Evolutionary conservation across 257 asterid species (phyloP), one percentile per base, ranked within the genome.

Genomic region (Nicotiana undulata): DNA sequence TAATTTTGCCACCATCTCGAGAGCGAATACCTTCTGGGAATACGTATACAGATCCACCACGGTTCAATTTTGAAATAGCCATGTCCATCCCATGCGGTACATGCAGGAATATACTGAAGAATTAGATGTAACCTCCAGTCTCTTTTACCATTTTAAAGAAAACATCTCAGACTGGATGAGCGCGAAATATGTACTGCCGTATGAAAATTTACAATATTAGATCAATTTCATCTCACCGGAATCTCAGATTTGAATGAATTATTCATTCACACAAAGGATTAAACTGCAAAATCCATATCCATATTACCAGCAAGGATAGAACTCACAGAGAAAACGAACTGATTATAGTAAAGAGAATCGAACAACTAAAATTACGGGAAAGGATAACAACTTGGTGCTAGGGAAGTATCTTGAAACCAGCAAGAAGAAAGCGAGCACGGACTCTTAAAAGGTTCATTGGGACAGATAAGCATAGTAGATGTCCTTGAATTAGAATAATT

Each of bases 21-120:
- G 97, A 94, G 74, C 97, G 97, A 83, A 94, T 92, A 56, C 97
- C 98, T 85, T 94, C 98, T 53, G 97, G 97, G 83, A 94, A 94
- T 85, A 94, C 92, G 90, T 94, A 97, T 84, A 92, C 97, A 97
- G 97, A 94, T 81, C 92, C 95, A 63, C 97, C 95, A 66, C 88
- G 90, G 84, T 94, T 94, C 81, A 94, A 88, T 88, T 94, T 91
- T 40, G 95, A 91, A 77, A 94, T 89, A 86, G 98, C 97, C 85
- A 94, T 81, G 84, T 92, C 97, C 98, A 94, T 94, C 55, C 97
- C 97, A 97, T 94, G 89, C 44, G 79, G 44, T 16, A 74, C 44
- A 63, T 53, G 58, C 6, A 72, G 76, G 58, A 63, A 49, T 26
- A 63, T 52, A 46, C 44, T 40, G 52, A 81, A 49, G 64, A 63